These are phyloP conservation scores for Candida orba DNA, from an alignment of 805 yeast genomes.

Conservation along the genomic window DNA sequence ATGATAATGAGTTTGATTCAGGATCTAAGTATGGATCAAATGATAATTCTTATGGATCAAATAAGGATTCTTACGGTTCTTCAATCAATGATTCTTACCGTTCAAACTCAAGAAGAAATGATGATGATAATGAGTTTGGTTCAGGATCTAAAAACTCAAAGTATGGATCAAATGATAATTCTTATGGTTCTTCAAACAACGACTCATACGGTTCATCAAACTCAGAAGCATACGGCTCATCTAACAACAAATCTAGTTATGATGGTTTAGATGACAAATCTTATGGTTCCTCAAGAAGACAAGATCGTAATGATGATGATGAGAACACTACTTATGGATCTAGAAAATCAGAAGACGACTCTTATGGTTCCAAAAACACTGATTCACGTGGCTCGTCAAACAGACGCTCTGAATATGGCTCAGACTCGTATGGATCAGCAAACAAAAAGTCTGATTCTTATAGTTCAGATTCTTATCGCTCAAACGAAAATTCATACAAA, in stretches of 20 bases:
- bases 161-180: neutral
- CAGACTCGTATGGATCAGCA: neutral
- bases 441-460: neutral
- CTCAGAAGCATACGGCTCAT: neutral
- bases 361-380: conserved; percentile 18
- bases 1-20: neutral
- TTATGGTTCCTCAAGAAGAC: too few species aligned
- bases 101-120: neutral
- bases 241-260: neutral
- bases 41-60: conserved; percentile 16
- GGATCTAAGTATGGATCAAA: too few species aligned
- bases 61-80: conserved; percentile 20
- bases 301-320: too few species aligned
- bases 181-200: neutral
- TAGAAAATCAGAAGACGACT: conserved; percentile 9
- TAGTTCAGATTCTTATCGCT: neutral
- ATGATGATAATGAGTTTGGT: neutral
- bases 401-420: neutral
- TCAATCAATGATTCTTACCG: neutral
- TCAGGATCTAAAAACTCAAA: too few species aligned
- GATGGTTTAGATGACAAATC: neutral
- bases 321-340: too few species aligned
- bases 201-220: conserved; percentile 16
- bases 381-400: neutral
- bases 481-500: conserved; percentile 11